phyloP scores from a whole-genome alignment of 805 yeast species.

The Diddensiella caesifluorescens region DNA sequence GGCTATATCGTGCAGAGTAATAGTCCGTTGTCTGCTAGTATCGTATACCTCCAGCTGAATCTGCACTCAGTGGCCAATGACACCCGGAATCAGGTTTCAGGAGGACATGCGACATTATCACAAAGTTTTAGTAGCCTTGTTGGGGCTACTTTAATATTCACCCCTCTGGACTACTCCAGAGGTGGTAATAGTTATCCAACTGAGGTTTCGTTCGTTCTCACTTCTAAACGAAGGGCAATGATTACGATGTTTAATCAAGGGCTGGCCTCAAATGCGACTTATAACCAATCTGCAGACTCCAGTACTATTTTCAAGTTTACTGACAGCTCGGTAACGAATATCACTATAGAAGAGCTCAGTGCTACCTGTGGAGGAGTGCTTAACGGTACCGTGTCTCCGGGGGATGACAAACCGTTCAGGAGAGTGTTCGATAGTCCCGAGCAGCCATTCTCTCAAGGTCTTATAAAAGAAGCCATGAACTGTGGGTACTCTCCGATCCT shows the following conservation, averaged over 20 bases:
- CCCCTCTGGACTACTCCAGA: not conserved
- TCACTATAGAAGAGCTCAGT: not conserved
- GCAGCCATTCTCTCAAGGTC: constrained; percentile 35
- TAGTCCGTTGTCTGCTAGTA: constrained; percentile 42
- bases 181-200: not conserved
- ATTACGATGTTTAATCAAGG: not conserved
- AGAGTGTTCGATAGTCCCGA: constrained; percentile 13
- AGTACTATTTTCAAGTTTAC: not conserved
- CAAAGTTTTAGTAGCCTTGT: not conserved
- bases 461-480: constrained; percentile 38
- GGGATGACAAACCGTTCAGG: constrained; percentile 2
- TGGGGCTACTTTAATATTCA: constrained; percentile 7
- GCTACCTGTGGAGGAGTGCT: not conserved
- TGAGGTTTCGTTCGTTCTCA: constrained; percentile 2
- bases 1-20: constrained; percentile 39
- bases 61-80: constrained; percentile 23
- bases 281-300: not conserved
- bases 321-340: not conserved
- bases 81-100: not conserved
- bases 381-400: no score
- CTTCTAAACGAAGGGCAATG: constrained; percentile 5
- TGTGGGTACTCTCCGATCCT: constrained; percentile 69
- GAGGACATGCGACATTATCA: not conserved
- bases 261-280: constrained; percentile 1
- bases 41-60: constrained; percentile 36